These are phyloP conservation scores for Marchantia paleacea DNA, from an alignment of 225 moss, liverwort and hornwort genomes.

Conservation along the genomic window DNA sequence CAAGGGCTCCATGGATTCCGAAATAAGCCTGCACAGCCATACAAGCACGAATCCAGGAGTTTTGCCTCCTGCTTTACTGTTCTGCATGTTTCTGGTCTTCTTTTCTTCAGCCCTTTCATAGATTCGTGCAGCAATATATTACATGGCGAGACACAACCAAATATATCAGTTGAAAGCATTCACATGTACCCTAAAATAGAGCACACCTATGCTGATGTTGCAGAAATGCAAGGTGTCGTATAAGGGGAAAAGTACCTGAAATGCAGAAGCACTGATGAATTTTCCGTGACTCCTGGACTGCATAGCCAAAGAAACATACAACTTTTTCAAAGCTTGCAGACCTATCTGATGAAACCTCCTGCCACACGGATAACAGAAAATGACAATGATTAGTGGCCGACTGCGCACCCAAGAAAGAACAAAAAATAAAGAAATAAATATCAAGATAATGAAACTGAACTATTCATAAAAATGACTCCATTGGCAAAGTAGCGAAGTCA, in stretches of 20 bases:
- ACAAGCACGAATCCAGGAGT: too few relatives aligned
- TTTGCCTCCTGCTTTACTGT: neutral
- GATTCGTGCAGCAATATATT: neutral
- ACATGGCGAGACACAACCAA: neutral
- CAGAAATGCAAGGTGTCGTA: neutral
- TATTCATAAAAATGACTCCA: neutral
- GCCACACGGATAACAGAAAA: conserved; percentile 3
- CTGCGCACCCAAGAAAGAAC: neutral
- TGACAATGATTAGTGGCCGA: too few relatives aligned
- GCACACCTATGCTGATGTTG: neutral
- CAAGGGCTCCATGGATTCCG: conserved; percentile 89
- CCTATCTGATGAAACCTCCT: conserved; percentile 67
- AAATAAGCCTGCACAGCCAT: conserved; percentile 55
- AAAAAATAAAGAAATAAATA: neutral
- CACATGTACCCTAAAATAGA: neutral
- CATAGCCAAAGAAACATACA: conserved; percentile 67
- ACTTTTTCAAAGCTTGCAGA: conserved; percentile 62
- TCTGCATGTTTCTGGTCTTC: too few relatives aligned
- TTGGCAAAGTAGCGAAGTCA: neutral
- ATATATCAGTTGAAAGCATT: neutral
- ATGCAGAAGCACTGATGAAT: conserved; percentile 75
- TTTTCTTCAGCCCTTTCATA: neutral
- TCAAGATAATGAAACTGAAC: neutral
- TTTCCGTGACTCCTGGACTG: conserved; percentile 75
- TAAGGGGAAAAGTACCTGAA: conserved; percentile 53